phyloP scores from a whole-genome alignment of 805 yeast genomes.

The Ogataea neopini region DNA sequence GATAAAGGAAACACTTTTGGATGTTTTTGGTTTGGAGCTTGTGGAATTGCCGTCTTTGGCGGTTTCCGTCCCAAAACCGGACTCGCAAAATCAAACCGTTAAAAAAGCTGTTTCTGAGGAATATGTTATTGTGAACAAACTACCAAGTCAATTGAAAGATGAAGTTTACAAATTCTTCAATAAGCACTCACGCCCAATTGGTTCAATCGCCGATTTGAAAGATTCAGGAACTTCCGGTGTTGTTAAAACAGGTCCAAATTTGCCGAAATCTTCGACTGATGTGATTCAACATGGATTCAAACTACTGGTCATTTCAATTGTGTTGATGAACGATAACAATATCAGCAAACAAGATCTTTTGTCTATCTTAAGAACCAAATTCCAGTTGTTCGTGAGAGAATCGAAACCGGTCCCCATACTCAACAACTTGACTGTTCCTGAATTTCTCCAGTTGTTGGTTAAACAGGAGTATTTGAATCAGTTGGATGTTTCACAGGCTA shows the following conservation, averaged over 20 bases:
- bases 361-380: slow-evolving; percentile 23
- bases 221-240: slow-evolving; percentile 9
- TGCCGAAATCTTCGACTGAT: slow-evolving; percentile 30
- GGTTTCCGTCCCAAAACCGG: slow-evolving; percentile 5
- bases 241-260: slow-evolving; percentile 16
- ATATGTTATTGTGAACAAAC: slow-evolving; percentile 27
- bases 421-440: slow-evolving; percentile 22
- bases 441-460: slow-evolving; percentile 25
- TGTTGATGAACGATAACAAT: slow-evolving; percentile 31
- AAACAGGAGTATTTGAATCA: slow-evolving; percentile 31
- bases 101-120: slow-evolving; percentile 20
- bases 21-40: slow-evolving; percentile 29
- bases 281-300: slow-evolving; percentile 30
- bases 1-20: slow-evolving; percentile 15
- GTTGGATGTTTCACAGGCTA: slow-evolving; percentile 22
- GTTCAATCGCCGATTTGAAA: slow-evolving; percentile 16
- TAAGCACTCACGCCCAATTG: slow-evolving; percentile 9
- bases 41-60: slow-evolving; percentile 25
- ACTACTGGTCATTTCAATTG: slow-evolving; percentile 27
- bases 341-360: slow-evolving; percentile 31
- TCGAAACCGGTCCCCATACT: slow-evolving; percentile 22
- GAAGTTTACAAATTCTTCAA: slow-evolving; percentile 23
- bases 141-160: slow-evolving; percentile 25
- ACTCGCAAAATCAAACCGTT: not conserved
- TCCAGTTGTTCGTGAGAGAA: slow-evolving; percentile 27